A percentile compares a stretch with the other conserved stretches of the same genome.
Conservation (phyloP, 1,284 basidiomycete genomes). For the Prillingera fragicola region DNA sequence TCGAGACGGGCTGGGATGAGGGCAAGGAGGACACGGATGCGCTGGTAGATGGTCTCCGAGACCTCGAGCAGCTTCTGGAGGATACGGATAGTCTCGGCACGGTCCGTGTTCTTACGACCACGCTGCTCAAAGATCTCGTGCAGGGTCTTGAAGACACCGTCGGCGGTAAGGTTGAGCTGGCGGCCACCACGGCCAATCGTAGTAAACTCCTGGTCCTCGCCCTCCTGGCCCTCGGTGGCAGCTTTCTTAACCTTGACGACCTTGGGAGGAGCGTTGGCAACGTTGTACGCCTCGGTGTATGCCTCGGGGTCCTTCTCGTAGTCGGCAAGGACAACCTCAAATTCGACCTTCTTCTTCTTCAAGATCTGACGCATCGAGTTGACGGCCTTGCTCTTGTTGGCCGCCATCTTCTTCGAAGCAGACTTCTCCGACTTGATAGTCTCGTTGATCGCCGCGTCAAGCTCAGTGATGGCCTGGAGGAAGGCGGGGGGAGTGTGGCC, state of each 20-base stretch:
- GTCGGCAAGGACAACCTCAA: constrained; percentile 72
- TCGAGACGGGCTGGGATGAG: constrained; percentile 94
- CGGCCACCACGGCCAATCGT: constrained; percentile 90
- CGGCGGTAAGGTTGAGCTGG: constrained; percentile 73
- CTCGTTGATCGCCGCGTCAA: constrained; percentile 70
- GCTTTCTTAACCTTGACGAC: constrained; percentile 47
- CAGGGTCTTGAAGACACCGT: constrained; percentile 89
- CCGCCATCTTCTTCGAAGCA: constrained; percentile 93
- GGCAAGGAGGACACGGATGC: constrained; percentile 87
- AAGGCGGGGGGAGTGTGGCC: constrained; percentile 86
- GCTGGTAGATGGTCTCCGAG: constrained; percentile 79
- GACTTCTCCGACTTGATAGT: constrained; percentile 79
- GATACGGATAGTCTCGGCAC: constrained; percentile 87
- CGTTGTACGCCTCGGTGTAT: constrained; percentile 71
- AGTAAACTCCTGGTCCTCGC: constrained; percentile 62
- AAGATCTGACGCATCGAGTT: constrained; percentile 97
- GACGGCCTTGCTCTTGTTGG: constrained; percentile 85
- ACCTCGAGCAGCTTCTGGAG: constrained; percentile 84
- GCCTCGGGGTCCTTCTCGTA: constrained; percentile 85
- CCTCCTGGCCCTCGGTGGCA: constrained; percentile 44
- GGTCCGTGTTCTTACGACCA: constrained; percentile 98
- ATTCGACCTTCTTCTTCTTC: constrained; percentile 84
- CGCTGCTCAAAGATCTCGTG: constrained; percentile 88
- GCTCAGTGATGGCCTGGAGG: constrained; percentile 66
- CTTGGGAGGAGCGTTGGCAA: constrained; percentile 53